phyloP scores from a whole-genome alignment of 345 rosid species.

The Syzygium grande region DNA sequence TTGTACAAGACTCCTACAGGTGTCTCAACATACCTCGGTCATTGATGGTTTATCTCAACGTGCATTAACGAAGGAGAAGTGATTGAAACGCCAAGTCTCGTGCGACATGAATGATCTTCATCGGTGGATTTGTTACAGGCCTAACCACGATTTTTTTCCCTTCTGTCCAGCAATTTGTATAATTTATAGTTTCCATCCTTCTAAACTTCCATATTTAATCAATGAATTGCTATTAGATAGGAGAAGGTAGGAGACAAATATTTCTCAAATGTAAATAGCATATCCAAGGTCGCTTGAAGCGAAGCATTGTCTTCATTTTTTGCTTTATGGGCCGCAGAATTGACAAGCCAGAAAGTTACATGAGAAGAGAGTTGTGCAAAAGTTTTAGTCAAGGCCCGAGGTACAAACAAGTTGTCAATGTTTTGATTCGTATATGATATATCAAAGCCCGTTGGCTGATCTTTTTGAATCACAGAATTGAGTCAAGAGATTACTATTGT shows the following conservation, averaged over 20 bases:
- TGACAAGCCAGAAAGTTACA: not conserved
- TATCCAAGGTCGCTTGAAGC: not conserved
- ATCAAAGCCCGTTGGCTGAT: too few relatives aligned
- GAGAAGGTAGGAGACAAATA: not conserved
- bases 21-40: not conserved
- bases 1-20: not conserved
- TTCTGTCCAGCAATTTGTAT: not conserved
- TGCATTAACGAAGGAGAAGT: not conserved
- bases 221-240: not conserved
- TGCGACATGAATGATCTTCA: not conserved
- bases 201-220: not conserved
- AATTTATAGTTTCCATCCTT: not conserved
- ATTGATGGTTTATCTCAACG: not conserved
- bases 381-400: not conserved
- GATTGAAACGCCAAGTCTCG: not conserved
- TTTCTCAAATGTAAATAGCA: not conserved
- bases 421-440: fast-evolving
- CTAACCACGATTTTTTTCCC: not conserved
- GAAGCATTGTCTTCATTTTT: not conserved
- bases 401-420: not conserved
- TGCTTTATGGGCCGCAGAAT: not conserved
- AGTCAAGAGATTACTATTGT: not conserved
- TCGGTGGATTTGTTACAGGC: not conserved
- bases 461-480: not conserved
- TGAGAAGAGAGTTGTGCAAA: not conserved